Conservation (phyloP, 768 basidiomycete species). For the Multifurca ochricompacta region DNA sequence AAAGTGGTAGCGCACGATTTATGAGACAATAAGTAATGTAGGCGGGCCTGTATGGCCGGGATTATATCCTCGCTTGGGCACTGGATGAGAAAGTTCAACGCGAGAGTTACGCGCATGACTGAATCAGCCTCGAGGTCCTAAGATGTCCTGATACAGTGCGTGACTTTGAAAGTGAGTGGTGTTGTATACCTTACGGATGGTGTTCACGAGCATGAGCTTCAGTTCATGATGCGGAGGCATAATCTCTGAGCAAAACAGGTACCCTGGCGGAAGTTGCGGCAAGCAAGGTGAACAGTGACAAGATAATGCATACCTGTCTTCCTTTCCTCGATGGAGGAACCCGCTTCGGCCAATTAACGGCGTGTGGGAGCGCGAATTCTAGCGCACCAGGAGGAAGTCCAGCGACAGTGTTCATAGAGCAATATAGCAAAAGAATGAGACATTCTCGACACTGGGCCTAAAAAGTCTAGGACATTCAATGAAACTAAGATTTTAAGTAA, state of each 20-base stretch:
- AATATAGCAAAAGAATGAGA: conserved; percentile 65
- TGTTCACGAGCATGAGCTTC: conserved; percentile 79
- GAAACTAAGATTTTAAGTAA: neutral
- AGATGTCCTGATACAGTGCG: neutral
- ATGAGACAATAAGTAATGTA: conserved; percentile 61
- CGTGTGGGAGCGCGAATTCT: conserved; percentile 68
- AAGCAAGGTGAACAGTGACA: neutral
- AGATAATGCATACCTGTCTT: conserved; percentile 44
- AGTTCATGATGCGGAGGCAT: conserved; percentile 66
- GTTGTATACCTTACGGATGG: conserved; percentile 60
- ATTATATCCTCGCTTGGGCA: conserved; percentile 58
- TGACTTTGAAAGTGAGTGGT: neutral
- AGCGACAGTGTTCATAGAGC: conserved; percentile 43
- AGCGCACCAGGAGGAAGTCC: conserved; percentile 39
- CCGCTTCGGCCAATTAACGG: conserved; percentile 71
- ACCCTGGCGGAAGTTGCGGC: conserved; percentile 40
- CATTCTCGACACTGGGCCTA: conserved; percentile 61
- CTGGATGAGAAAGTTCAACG: conserved; percentile 60
- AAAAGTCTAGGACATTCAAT: neutral
- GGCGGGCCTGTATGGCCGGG: conserved; percentile 63
- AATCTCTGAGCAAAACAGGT: conserved; percentile 66
- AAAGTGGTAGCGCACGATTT: conserved; percentile 60
- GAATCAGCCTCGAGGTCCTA: conserved; percentile 66
- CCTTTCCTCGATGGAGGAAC: conserved; percentile 51
- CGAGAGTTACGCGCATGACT: conserved; percentile 55